Base-by-base conservation (phyloP, 306 rosid species). In the Sphenostylis stenocarpa region DNA sequence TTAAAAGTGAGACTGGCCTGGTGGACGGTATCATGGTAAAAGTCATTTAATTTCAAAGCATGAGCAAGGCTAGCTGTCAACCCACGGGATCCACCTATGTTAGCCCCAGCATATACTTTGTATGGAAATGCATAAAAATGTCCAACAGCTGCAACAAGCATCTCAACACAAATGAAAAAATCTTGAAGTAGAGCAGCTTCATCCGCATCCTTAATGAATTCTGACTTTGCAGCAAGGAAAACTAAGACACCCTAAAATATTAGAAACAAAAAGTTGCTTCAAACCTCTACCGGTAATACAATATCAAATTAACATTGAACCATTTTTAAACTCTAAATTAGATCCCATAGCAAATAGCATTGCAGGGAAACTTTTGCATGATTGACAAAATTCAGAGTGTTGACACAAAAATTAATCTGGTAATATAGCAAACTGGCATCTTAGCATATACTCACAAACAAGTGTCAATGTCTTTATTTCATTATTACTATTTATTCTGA, bases 91-190 rank as follows among this genome's bases (percentile, higher is more conserved):
- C 39, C 87, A 45, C 95, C 97, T 62, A 93, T 88, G 79, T 91
- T 91, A 75, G 98, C 98, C 73, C 98, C 97, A 4, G 95, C 90
- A 56, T 93, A 93, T 82, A 91, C 98, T 86, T 91, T 93, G 93
- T 93, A 93, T 5, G 98, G 97, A 71, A 93, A 93, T 80, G 98
- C 98, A 82, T 82, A 93, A 14, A 93, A 86, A 84, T 91, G 98
- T 48, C 93, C 98, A 5, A 88, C 67, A 20, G 98, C 98, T 70
- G 98, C 98, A 76, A 91, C 57, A 66, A 93, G 93, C 98, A 93
- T 93, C 90, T 93, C 98, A 44, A 93, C 86, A 33, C 98, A 93
- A 51, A 93, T 88, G 53, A 89, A 79, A 84, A 93, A 89, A 84
- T 91, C 73, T 85, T 93, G 98, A 70, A 80, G 88, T 68, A 72